Evolutionary conservation across 257 asterid genomes (phyloP).

Genomic region (Solanum infundibuliforme): DNA sequence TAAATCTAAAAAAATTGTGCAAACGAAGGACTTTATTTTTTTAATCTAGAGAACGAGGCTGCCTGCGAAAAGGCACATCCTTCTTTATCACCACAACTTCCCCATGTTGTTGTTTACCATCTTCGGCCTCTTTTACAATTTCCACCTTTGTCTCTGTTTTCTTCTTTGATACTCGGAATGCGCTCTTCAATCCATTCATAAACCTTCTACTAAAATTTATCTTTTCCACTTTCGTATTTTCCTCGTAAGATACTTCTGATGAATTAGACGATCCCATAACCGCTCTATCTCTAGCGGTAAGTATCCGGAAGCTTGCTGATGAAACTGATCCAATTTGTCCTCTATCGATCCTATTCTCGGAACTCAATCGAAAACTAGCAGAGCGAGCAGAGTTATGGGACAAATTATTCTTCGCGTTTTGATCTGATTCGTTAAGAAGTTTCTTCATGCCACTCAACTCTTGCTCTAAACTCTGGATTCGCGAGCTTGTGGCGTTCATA

Average conservation of each 20-base stretch:
- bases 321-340: conserved; percentile 64
- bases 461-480: conserved; percentile 49
- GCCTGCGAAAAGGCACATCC: conserved; percentile 18
- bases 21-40: not conserved
- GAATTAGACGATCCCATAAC: conserved; percentile 21
- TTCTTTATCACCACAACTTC: conserved; percentile 30
- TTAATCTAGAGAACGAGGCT: conserved; percentile 6
- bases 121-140: not conserved
- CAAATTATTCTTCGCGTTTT: not conserved
- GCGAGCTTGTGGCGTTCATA: conserved; percentile 53
- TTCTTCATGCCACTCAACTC: conserved; percentile 53
- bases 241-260: conserved; percentile 26
- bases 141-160: conserved; percentile 18
- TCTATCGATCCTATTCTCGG: conserved; percentile 40
- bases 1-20: not conserved
- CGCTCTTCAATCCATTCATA: conserved; percentile 49
- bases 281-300: conserved; percentile 3
- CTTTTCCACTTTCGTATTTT: conserved; percentile 17
- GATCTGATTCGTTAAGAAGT: conserved; percentile 29
- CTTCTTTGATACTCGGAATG: conserved; percentile 40
- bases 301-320: conserved; percentile 33
- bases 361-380: conserved; percentile 45
- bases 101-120: conserved; percentile 3
- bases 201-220: conserved; percentile 33
- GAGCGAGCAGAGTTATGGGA: conserved; percentile 32